phyloP scores from a whole-genome alignment of 805 yeast species.

The Dipodascopsis tothii region DNA sequence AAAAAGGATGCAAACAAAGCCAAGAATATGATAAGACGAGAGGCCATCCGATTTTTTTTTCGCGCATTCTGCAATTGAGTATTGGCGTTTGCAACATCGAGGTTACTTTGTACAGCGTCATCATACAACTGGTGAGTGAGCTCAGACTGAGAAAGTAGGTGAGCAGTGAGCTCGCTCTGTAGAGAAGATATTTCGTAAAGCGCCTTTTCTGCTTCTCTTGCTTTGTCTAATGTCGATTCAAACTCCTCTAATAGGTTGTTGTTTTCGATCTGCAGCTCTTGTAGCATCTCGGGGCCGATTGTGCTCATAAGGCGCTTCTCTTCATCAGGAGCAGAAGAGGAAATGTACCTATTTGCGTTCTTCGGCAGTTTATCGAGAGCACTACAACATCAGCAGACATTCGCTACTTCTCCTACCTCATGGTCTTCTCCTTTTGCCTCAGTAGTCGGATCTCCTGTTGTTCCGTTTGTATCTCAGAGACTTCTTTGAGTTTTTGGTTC shows the following conservation, averaged over 20 bases:
- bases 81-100: conserved; percentile 66
- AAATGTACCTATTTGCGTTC: too few relatives aligned
- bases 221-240: conserved; percentile 32
- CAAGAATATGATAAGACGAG: conserved; percentile 47
- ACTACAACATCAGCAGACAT: neutral
- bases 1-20: conserved; percentile 52
- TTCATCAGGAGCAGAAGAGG: too few relatives aligned
- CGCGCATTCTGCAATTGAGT: conserved; percentile 61
- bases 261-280: conserved; percentile 32
- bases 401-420: conserved; percentile 5
- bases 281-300: conserved; percentile 23
- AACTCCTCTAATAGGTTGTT: conserved; percentile 33
- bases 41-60: conserved; percentile 52
- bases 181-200: conserved; percentile 59
- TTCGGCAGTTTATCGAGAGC: neutral
- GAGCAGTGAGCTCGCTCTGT: conserved; percentile 67
- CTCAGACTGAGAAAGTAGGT: conserved; percentile 64
- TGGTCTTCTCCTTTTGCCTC: conserved; percentile 27
- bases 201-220: conserved; percentile 35
- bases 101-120: conserved; percentile 58
- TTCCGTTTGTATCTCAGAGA: conserved; percentile 30
- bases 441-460: conserved; percentile 33
- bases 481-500: conserved; percentile 29
- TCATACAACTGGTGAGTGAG: conserved; percentile 56
- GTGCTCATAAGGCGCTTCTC: too few relatives aligned